Conservation (phyloP, 768 basidiomycete genomes). For the Boletus subparvulus region DNA sequence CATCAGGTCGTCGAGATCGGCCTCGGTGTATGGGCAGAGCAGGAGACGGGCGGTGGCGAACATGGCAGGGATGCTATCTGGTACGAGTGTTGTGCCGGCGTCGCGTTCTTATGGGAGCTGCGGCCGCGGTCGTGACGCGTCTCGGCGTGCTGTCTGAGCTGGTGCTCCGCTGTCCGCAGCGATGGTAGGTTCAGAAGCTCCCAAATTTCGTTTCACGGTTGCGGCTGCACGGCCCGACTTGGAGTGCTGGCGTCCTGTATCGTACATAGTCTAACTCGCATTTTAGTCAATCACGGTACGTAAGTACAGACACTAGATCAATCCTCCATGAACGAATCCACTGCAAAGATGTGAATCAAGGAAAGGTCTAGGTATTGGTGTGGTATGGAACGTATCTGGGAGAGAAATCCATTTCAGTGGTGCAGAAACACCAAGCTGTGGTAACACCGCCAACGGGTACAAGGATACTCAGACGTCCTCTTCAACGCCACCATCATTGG, state of each 20-base stretch:
- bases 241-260: background rate
- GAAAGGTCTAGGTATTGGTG: background rate
- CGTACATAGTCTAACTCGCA: background rate
- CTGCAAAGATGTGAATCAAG: background rate
- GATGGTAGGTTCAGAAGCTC: background rate
- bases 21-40: slow-evolving; percentile 33
- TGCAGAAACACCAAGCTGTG: too few species aligned
- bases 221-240: background rate
- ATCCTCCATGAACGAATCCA: background rate
- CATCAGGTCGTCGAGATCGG: slow-evolving; percentile 33
- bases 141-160: too few species aligned
- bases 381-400: background rate
- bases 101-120: slow-evolving; percentile 11
- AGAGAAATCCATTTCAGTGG: background rate
- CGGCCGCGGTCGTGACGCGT: slow-evolving; percentile 19
- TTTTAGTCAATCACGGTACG: background rate
- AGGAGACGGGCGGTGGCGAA: slow-evolving; percentile 35
- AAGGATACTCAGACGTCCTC: background rate
- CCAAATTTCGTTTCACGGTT: background rate
- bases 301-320: background rate
- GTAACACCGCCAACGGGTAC: background rate
- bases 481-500: background rate
- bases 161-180: too few species aligned
- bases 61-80: slow-evolving; percentile 9
- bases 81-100: background rate